Percentiles rank a stretch among this genome's conserved stretches.
Evolutionary conservation across 768 basidiomycete species (phyloP).

Genomic region (Boletus pseudo-olivaceus): DNA sequence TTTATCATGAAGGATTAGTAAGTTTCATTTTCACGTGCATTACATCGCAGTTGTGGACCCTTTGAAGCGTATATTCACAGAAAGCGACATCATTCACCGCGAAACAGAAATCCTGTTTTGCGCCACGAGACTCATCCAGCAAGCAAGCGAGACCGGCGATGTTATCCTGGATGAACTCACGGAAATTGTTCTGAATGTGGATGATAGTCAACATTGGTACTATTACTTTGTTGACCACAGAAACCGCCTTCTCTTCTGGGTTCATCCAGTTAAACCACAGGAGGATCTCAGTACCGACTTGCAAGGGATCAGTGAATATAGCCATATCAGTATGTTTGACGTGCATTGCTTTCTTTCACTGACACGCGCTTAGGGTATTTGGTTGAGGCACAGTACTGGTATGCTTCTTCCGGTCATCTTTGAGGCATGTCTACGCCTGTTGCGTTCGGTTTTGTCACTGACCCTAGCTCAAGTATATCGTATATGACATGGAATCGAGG

Average conservation of each 20-base stretch:
- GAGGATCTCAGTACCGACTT: neutral
- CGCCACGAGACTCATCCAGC: conserved; percentile 2
- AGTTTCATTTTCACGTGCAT: neutral
- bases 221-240: conserved; percentile 17
- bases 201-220: neutral
- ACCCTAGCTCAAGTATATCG: neutral
- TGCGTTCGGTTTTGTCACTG: neutral
- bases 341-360: too few species aligned
- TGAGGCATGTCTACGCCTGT: neutral
- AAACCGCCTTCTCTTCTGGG: neutral
- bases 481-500: conserved; percentile 8
- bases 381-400: too few species aligned
- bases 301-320: neutral
- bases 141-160: neutral
- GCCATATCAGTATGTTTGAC: neutral
- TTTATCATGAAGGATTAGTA: neutral
- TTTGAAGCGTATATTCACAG: conserved; percentile 12
- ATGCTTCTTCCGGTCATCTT: too few species aligned
- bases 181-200: conserved; percentile 7
- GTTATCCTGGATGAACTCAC: conserved; percentile 2
- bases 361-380: too few species aligned
- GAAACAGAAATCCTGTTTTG: neutral
- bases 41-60: neutral
- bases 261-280: too few species aligned
- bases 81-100: neutral